These are phyloP conservation scores for Phytophthora cactorum DNA, from an alignment of 352 stramenopile genomes.

Conservation along the genomic window DNA sequence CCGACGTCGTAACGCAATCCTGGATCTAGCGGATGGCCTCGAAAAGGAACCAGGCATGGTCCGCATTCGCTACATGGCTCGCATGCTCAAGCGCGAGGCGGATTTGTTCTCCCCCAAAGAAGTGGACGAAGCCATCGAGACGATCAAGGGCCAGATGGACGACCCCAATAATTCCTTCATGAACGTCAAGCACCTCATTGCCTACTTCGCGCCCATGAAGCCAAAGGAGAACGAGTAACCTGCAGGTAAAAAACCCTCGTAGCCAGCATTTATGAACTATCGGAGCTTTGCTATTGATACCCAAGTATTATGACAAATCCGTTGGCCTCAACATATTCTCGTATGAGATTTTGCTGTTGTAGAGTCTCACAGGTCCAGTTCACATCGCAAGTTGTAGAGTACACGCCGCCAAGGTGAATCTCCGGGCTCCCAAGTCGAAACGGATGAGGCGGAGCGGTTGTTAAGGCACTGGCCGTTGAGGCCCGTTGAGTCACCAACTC, in stretches of 20 bases:
- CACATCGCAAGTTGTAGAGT: background rate
- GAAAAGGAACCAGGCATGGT: constrained; percentile 62
- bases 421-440: background rate
- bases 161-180: constrained; percentile 52
- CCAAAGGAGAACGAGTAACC: constrained; percentile 18
- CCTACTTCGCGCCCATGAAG: constrained; percentile 48
- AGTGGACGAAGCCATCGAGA: constrained; percentile 61
- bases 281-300: background rate
- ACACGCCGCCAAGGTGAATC: background rate
- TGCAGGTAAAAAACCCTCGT: background rate
- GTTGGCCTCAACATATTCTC: background rate
- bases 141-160: constrained; percentile 42
- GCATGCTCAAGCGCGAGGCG: constrained; percentile 62
- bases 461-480: background rate
- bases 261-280: background rate
- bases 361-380: background rate
- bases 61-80: constrained; percentile 65
- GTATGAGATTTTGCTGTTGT: background rate
- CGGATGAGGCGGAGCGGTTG: background rate
- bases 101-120: constrained; percentile 65
- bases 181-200: constrained; percentile 52
- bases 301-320: background rate
- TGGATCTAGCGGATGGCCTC: constrained; percentile 59
- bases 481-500: background rate
- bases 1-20: constrained; percentile 60